Conservation (phyloP, 768 basidiomycete species). For the Podaxis carcinomalis region DNA sequence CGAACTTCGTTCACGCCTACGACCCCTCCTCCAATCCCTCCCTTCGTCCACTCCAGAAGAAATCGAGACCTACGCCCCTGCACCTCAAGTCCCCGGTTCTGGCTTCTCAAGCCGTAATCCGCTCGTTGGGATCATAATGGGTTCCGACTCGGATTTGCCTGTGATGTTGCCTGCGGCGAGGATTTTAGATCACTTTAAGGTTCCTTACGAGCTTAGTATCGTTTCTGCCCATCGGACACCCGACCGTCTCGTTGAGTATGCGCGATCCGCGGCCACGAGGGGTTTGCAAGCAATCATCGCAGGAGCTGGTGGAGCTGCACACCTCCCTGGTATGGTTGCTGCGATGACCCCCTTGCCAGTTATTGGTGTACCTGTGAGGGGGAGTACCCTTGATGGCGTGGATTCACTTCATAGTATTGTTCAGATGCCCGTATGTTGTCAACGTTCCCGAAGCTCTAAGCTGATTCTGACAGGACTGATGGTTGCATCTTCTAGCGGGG, state of each 20-base stretch:
- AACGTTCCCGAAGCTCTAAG: slow-evolving; percentile 1
- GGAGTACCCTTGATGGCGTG: slow-evolving; percentile 88
- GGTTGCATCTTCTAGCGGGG: slow-evolving; percentile 58
- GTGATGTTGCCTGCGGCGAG: slow-evolving; percentile 86
- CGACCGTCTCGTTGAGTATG: slow-evolving; percentile 77
- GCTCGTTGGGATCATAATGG: slow-evolving; percentile 94
- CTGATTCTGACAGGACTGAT: neutral
- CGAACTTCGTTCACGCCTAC: slow-evolving; percentile 61
- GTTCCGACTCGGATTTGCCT: slow-evolving; percentile 96
- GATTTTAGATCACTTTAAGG: slow-evolving; percentile 73
- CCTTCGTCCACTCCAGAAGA: slow-evolving; percentile 48
- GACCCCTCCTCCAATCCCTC: slow-evolving; percentile 65
- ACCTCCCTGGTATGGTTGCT: slow-evolving; percentile 98
- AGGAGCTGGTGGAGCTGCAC: slow-evolving; percentile 97
- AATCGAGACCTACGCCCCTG: slow-evolving; percentile 48
- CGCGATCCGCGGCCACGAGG: slow-evolving; percentile 61
- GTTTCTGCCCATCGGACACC: slow-evolving; percentile 97
- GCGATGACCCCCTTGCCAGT: slow-evolving; percentile 91
- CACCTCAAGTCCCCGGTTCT: slow-evolving; percentile 34
- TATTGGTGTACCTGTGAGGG: slow-evolving; percentile 95
- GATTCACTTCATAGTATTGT: slow-evolving; percentile 98
- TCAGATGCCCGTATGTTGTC: slow-evolving; percentile 87
- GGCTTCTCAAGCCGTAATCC: slow-evolving; percentile 65
- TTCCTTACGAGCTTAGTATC: slow-evolving; percentile 93
- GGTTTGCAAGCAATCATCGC: slow-evolving; percentile 81